Evolutionary conservation across 352 stramenopile genomes (phyloP).

Genomic region (Pythium grandisporangium): DNA sequence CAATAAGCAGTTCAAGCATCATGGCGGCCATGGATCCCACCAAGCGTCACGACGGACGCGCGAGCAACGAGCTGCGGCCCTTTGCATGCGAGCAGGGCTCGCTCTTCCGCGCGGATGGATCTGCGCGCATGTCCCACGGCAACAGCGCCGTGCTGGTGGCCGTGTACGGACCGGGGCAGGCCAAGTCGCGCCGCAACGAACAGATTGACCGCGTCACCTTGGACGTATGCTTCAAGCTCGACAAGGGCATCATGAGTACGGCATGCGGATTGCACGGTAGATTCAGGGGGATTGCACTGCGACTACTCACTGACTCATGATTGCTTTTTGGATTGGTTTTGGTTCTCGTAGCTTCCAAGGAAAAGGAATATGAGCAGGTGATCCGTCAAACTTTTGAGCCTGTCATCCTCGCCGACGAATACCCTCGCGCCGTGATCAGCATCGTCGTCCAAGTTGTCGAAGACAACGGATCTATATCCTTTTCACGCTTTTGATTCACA

Average conservation of each 20-base stretch:
- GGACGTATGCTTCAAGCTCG: constrained; percentile 75
- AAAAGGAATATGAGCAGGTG: constrained; percentile 82
- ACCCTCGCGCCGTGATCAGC: constrained; percentile 75
- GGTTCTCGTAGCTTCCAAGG: constrained; percentile 42
- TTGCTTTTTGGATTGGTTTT: no score
- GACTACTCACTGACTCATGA: no score
- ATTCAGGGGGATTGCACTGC: no score
- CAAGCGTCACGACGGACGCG: constrained; percentile 44
- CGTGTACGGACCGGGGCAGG: constrained; percentile 68
- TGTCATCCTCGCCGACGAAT: constrained; percentile 57
- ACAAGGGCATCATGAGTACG: constrained; percentile 65
- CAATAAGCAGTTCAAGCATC: no score
- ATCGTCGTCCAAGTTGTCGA: constrained; percentile 83
- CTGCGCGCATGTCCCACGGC: constrained; percentile 67
- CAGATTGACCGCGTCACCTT: constrained; percentile 50
- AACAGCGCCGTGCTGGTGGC: constrained; percentile 64
- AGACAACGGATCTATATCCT: constrained; percentile 71
- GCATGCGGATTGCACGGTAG: no score
- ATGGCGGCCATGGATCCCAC: constrained; percentile 13
- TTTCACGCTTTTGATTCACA: constrained; percentile 10
- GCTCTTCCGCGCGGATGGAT: constrained; percentile 73
- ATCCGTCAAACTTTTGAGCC: constrained; percentile 71
- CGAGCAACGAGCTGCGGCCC: constrained; percentile 64
- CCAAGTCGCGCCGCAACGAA: constrained; percentile 62
- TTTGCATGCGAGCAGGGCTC: constrained; percentile 69